Conservation (phyloP, 2,329 filamentous ascomycete species). For the Aspergillus eucalypticola region DNA sequence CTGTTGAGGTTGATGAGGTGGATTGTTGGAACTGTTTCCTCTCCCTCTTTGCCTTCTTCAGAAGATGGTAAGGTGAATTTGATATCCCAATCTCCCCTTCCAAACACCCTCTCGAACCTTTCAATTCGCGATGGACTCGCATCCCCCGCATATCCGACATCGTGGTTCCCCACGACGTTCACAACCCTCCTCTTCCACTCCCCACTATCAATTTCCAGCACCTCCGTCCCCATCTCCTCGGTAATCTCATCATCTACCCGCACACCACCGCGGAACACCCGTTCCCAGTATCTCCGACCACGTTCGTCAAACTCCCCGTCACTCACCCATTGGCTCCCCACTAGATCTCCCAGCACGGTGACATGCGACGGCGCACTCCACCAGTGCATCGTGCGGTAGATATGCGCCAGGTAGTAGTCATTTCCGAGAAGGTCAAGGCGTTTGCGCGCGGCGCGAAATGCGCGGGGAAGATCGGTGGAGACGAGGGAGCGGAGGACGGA, state of each 20-base stretch:
- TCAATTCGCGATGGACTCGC: slow-evolving; percentile 72
- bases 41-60: not conserved
- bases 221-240: slow-evolving; percentile 23
- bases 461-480: slow-evolving; percentile 67
- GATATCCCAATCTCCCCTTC: slow-evolving; percentile 86
- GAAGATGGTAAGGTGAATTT: slow-evolving; percentile 58
- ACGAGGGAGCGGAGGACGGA: slow-evolving; percentile 43
- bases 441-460: slow-evolving; percentile 71
- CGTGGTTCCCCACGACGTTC: slow-evolving; percentile 92
- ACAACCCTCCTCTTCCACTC: slow-evolving; percentile 77
- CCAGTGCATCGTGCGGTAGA: slow-evolving; percentile 81
- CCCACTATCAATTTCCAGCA: slow-evolving; percentile 39
- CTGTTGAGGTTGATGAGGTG: slow-evolving; percentile 86
- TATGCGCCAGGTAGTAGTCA: slow-evolving; percentile 90
- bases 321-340: slow-evolving; percentile 93
- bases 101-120: slow-evolving; percentile 82
- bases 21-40: slow-evolving; percentile 57
- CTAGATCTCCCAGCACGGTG: slow-evolving; percentile 82
- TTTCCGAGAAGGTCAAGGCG: slow-evolving; percentile 87
- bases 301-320: slow-evolving; percentile 79
- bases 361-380: slow-evolving; percentile 84
- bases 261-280: slow-evolving; percentile 70
- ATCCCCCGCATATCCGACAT: slow-evolving; percentile 94
- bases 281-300: slow-evolving; percentile 74
- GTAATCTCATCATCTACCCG: slow-evolving; percentile 49